These are phyloP conservation scores for Echria macrotheca DNA, from an alignment of 495 filamentous ascomycete genomes.

Conservation along the genomic window DNA sequence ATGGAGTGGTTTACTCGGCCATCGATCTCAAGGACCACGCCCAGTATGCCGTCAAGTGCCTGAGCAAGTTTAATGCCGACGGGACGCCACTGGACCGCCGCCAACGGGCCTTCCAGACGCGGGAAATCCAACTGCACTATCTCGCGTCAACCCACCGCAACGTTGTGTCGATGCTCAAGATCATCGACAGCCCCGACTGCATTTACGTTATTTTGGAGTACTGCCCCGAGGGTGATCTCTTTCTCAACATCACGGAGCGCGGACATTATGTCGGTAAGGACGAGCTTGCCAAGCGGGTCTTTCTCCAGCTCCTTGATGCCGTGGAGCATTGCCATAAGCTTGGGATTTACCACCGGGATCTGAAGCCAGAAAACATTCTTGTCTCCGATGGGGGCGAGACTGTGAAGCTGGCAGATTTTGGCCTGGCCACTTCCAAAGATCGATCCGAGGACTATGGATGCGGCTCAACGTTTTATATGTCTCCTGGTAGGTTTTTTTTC, in stretches of 20 bases:
- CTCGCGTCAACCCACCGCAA: constrained; percentile 82
- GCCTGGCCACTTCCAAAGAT: constrained; percentile 78
- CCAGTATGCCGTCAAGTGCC: constrained; percentile 90
- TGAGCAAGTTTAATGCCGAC: constrained; percentile 72
- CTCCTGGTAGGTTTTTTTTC: constrained; percentile 66
- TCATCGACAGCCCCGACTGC: constrained; percentile 88
- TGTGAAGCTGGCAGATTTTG: constrained; percentile 96
- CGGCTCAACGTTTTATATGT: constrained; percentile 99
- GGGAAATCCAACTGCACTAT: constrained; percentile 90
- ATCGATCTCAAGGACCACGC: constrained; percentile 77
- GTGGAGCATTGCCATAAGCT: constrained; percentile 90
- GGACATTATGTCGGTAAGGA: constrained; percentile 93
- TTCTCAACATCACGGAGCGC: constrained; percentile 93
- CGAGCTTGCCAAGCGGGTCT: constrained; percentile 74
- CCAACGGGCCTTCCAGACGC: constrained; percentile 82
- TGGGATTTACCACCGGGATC: constrained; percentile 94
- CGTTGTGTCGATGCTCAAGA: constrained; percentile 89
- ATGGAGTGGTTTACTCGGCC: constrained; percentile 94
- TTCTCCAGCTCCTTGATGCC: constrained; percentile 96
- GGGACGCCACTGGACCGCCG: constrained; percentile 74
- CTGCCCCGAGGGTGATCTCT: constrained; percentile 95
- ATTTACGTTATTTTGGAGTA: constrained; percentile 97
- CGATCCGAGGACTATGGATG: constrained; percentile 93
- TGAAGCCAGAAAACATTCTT: constrained; percentile 98
- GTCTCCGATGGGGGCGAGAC: constrained; percentile 82